phyloP scores from a whole-genome alignment of 129 eudicot species.

The Calendula officinalis region DNA sequence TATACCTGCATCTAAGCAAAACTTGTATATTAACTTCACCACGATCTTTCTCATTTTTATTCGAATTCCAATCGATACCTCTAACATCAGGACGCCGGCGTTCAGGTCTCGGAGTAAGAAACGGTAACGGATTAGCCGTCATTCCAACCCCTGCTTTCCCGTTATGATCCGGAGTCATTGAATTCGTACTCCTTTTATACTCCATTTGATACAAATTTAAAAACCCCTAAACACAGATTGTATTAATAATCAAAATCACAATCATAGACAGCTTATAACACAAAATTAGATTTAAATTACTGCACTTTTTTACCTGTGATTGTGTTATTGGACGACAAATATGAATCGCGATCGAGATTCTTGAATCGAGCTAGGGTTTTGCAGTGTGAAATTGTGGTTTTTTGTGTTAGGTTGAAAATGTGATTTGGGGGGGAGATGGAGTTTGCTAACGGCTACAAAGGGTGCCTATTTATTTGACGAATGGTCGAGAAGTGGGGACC shows the following conservation, averaged over 20 bases:
- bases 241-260: not conserved
- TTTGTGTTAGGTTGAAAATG: slow-evolving; percentile 21
- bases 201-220: slow-evolving; percentile 15
- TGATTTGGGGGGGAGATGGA: not conserved
- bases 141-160: slow-evolving; percentile 66
- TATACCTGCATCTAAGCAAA: slow-evolving; percentile 81
- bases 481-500: slow-evolving; percentile 4
- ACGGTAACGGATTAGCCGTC: slow-evolving; percentile 78
- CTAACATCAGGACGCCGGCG: slow-evolving; percentile 58
- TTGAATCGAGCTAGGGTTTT: slow-evolving; percentile 12
- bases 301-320: not conserved
- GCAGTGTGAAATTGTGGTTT: not conserved
- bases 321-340: not conserved
- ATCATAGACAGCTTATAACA: not conserved
- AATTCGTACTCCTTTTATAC: slow-evolving; percentile 28
- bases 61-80: slow-evolving; percentile 55
- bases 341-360: not conserved
- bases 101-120: slow-evolving; percentile 81
- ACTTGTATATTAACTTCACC: slow-evolving; percentile 84
- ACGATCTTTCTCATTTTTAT: slow-evolving; percentile 44
- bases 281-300: not conserved
- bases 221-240: slow-evolving; percentile 9
- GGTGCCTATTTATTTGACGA: slow-evolving; percentile 22
- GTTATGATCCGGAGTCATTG: slow-evolving; percentile 68
- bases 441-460: slow-evolving; percentile 34